Evolutionary conservation across 495 filamentous ascomycete species (phyloP), one percentile per base, ranked within the genome.

Genomic region (Aspergillus cristatus): DNA sequence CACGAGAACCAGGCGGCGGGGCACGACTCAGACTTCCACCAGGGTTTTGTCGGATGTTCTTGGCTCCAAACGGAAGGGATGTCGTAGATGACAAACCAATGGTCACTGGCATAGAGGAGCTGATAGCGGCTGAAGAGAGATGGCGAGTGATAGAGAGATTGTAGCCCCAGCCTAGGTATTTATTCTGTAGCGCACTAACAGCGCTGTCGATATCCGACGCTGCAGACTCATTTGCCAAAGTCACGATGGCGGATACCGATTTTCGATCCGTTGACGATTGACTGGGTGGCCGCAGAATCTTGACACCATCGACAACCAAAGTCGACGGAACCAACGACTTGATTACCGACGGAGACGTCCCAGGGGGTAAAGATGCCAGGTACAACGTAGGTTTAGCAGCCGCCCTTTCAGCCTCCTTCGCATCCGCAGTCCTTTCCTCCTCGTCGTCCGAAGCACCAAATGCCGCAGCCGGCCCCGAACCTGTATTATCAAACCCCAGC

Each of bases 371-470:
- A 13, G 68, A 75, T 12, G 66, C 71, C 17, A 97, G 66, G 26
- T 82, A 80, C n/a, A 97, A 53, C 0, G 88, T 94, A n/a, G 87
- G 89, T 52, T 86, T 90, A 12, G 90, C 78, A 38, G 78, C 76
- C 26, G 80, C 79, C 45, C 78, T 81, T 44, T 91, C 84, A 24
- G 78, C 77, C 10, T 76, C 72, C 37, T 65, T 69, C 32, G 57
- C 40, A 41, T 67, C 65, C 10, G 57, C 52, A 24, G 51, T 42
- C 11, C 57, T 57, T 34, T 79, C 68, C 29, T 74, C 63, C 45
- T 74, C 68, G 42, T 77, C 68, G 32, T 74, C 70, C 6, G 61
- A 68, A 4, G 51, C 50, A 34, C 67, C 62, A 47, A 79, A 75
- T 6, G 61, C 72, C 12, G 67, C 51, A 11, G 59, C 60, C 7